Percentiles rank a stretch among this genome's conserved stretches.
These are phyloP conservation scores for Cucumis cinereus DNA, from an alignment of 306 rosid genomes.

Conservation along the genomic window DNA sequence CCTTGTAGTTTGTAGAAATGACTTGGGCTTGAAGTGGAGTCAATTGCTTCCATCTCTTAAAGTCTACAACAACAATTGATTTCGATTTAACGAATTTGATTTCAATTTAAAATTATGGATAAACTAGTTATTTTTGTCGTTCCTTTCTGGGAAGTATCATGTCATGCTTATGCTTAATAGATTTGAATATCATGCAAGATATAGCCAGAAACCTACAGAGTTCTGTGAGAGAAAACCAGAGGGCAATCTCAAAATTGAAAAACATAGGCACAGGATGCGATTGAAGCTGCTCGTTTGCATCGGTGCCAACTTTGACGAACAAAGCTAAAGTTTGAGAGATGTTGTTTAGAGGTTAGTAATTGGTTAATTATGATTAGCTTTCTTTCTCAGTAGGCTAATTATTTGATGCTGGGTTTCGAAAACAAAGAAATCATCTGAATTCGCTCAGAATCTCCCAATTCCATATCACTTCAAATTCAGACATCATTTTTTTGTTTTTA, in stretches of 20 bases:
- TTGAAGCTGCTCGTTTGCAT: neutral
- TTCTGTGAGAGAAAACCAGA: neutral
- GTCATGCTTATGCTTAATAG: neutral
- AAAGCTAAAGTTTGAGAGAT: neutral
- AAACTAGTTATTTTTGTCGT: neutral
- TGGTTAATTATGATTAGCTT: neutral
- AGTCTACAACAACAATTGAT: neutral
- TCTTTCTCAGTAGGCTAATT: neutral
- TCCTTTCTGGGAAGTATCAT: neutral
- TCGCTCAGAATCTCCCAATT: neutral
- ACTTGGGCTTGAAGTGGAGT: neutral
- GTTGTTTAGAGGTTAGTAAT: neutral
- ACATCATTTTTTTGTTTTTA: neutral
- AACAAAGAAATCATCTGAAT: neutral
- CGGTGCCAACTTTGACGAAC: neutral
- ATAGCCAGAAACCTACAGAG: neutral
- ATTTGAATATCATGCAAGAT: neutral
- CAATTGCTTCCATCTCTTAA: neutral
- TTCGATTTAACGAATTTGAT: neutral
- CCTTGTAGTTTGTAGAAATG: neutral
- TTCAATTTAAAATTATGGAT: neutral
- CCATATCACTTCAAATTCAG: neutral
- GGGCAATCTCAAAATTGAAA: neutral
- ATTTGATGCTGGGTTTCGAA: neutral
- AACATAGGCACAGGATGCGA: neutral